phyloP scores from a whole-genome alignment of 768 basidiomycete species.

The Termitomyces sp. region DNA sequence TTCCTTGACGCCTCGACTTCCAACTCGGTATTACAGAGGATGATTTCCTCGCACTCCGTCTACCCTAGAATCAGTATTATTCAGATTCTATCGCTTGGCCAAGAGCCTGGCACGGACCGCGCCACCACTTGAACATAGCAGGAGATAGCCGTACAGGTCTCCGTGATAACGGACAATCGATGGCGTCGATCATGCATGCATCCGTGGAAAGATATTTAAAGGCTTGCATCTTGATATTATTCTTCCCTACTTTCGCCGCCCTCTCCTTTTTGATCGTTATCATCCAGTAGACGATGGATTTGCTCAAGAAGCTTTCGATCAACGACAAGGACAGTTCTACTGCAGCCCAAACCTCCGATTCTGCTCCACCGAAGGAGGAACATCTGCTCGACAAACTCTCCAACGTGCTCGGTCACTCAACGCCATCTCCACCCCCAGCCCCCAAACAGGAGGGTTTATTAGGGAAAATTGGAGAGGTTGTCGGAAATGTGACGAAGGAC shows the following conservation, averaged over 20 bases:
- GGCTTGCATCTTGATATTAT: background rate
- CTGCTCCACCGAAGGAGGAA: slow-evolving; percentile 3
- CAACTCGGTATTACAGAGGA: slow-evolving; percentile 63
- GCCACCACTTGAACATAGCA: background rate
- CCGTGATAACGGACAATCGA: slow-evolving; percentile 1
- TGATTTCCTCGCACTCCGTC: slow-evolving; percentile 57
- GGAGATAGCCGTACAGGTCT: background rate
- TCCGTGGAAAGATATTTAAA: background rate
- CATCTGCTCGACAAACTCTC: slow-evolving; percentile 9
- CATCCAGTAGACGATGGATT: slow-evolving; percentile 9
- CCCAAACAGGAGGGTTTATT: slow-evolving; percentile 13
- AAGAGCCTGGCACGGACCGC: background rate
- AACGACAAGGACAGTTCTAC: background rate
- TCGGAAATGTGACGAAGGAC: slow-evolving; percentile 7
- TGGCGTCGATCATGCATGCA: slow-evolving; percentile 6
- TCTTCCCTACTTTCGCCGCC: background rate
- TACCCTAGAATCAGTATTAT: too few relatives aligned
- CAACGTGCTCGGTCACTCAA: slow-evolving; percentile 1
- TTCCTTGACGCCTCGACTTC: slow-evolving; percentile 75
- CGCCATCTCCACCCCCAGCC: background rate
- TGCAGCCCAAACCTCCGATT: background rate
- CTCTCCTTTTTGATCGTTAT: background rate
- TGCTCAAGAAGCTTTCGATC: slow-evolving; percentile 12
- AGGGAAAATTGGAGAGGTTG: slow-evolving; percentile 10
- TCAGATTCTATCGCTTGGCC: background rate